Evolutionary conservation across 768 basidiomycete species (phyloP), one percentile per base, ranked within the genome.

Genomic region (Trametes maxima): DNA sequence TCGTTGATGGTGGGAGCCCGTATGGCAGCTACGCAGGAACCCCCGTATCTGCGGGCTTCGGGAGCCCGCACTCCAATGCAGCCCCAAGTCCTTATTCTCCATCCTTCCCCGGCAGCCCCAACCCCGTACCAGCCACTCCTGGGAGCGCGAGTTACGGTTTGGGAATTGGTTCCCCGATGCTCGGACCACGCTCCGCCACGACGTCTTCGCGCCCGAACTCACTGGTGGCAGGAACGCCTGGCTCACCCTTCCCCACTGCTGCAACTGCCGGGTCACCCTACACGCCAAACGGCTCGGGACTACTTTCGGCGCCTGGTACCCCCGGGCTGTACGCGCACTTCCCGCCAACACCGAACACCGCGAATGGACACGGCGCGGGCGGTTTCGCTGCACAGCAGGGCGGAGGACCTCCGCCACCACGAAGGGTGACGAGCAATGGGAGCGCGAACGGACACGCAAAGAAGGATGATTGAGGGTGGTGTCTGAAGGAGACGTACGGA

Each of bases 1-100:
- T 80, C 42, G 77, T 84, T 52, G 88, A 89, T 40, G 82, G 83
- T 42, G 75, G 76, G 13, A 74, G 74, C 28, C 78, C 79, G 2
- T 72, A 80, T 58, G 56, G 68, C 17, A 65, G 71, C 54, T 76
- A 78, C 56, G 70, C 72, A 25, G 69, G 66, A 45, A 77, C 80
- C 0, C 77, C 80, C 0, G 65, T 63, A 8, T 66, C 75, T 1
- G 69, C 71, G 5, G 67, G 70, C 5, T 72, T 76, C 42, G 67
- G 74, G 14, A 74, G 71, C 51, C 67, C 73, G 0, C 69, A 71
- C 24, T 44, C 48, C 16, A 54, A 49, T 57, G 36, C 56, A n/a
- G 24, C 36, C 19, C 57, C 55, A 1, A 48, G 57, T 39, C 58
- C 59, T 13, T 61, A 58, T 53, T 25, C 52, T 1, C 60, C 60